These are phyloP conservation scores for Thermoascus crustaceus DNA, from an alignment of 2,329 filamentous ascomycete genomes.

Conservation along the genomic window DNA sequence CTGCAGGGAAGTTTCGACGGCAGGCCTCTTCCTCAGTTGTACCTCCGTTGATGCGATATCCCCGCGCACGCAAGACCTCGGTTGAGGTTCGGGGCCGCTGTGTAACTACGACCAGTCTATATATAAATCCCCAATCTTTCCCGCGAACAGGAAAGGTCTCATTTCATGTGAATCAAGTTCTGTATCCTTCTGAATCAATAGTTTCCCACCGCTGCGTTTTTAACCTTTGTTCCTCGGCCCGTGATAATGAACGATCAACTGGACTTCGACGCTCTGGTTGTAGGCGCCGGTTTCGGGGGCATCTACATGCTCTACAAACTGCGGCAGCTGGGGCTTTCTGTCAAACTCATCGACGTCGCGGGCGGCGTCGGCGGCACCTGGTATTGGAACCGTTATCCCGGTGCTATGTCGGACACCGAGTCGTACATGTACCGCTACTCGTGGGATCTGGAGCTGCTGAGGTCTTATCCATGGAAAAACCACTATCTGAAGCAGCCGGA, in stretches of 20 bases:
- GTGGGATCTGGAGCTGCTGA: slow-evolving; percentile 14
- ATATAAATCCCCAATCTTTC: too few species aligned
- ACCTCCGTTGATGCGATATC: too few species aligned
- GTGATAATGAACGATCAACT: neutral
- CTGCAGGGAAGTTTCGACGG: too few species aligned
- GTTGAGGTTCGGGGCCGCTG: too few species aligned
- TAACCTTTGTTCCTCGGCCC: too few species aligned
- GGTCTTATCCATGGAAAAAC: slow-evolving; percentile 28
- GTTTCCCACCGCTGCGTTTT: too few species aligned
- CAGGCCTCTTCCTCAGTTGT: too few species aligned
- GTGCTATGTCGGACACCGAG: slow-evolving; percentile 42
- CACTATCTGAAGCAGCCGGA: slow-evolving; percentile 29
- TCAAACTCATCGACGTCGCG: slow-evolving; percentile 33
- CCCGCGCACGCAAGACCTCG: too few species aligned
- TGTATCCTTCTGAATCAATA: too few species aligned
- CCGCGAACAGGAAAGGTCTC: too few species aligned
- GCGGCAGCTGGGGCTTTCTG: slow-evolving; percentile 27
- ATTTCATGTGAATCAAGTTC: too few species aligned
- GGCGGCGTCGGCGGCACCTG: slow-evolving; percentile 39
- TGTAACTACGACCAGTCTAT: too few species aligned
- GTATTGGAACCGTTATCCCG: slow-evolving; percentile 42
- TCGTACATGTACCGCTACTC: slow-evolving; percentile 35
- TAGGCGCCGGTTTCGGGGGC: slow-evolving; percentile 35
- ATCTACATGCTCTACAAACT: slow-evolving; percentile 30
- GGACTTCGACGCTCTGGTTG: slow-evolving; percentile 29